A percentile compares a stretch with the other conserved stretches of the same genome.
Conservation (phyloP, 1,284 basidiomycete genomes). For the Paramarasmius palmivorus region DNA sequence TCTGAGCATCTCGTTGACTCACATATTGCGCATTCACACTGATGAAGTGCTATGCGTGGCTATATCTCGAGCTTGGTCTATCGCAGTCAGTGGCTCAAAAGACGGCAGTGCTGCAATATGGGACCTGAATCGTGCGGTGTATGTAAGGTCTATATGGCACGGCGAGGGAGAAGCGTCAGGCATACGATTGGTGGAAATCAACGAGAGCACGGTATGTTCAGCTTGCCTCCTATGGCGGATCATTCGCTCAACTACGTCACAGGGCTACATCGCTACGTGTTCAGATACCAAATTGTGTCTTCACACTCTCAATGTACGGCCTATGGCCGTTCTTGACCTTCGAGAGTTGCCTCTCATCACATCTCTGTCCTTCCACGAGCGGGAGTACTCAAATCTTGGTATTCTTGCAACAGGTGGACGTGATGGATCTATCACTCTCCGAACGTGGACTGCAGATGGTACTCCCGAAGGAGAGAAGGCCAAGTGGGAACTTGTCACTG, state of each 20-base stretch:
- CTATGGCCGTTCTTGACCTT: constrained; percentile 68
- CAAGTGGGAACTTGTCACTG: constrained; percentile 69
- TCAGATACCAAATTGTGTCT: constrained; percentile 67
- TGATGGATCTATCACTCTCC: constrained; percentile 66
- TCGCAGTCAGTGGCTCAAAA: constrained; percentile 82
- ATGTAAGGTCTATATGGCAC: constrained; percentile 77
- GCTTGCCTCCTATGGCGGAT: constrained; percentile 1
- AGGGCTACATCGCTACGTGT: constrained; percentile 86
- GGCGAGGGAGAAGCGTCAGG: constrained; percentile 45
- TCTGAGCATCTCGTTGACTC: constrained; percentile 49
- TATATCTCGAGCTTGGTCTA: constrained; percentile 81
- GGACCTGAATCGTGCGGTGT: constrained; percentile 86
- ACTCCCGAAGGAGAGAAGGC: constrained; percentile 63
- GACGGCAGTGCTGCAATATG: constrained; percentile 88
- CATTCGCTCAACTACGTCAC: constrained; percentile 1
- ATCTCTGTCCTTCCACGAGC: constrained; percentile 77
- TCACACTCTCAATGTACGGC: constrained; percentile 82
- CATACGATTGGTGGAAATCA: constrained; percentile 75
- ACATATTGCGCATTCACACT: constrained; percentile 79
- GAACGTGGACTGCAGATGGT: constrained; percentile 77
- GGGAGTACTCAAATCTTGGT: constrained; percentile 72
- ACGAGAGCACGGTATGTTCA: constrained; percentile 77
- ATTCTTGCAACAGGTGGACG: constrained; percentile 69
- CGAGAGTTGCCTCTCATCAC: constrained; percentile 51
- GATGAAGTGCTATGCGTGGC: constrained; percentile 68